Percentiles rank a stretch among this genome's conserved stretches.
Evolutionary conservation across 352 stramenopile species (phyloP).

Genomic region (Globisporangium abappressorium): DNA sequence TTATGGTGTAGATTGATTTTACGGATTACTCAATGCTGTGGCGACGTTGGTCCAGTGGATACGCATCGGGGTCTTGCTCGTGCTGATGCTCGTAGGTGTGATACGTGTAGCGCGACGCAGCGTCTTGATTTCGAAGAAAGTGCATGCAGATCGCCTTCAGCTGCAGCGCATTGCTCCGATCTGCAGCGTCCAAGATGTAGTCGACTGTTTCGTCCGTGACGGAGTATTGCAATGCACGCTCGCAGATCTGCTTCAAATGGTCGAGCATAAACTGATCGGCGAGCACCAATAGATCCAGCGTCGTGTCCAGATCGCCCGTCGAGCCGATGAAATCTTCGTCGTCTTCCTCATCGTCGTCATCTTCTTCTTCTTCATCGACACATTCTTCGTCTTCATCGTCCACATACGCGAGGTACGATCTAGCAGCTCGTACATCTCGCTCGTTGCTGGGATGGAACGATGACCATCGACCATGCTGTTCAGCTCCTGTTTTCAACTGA

Average conservation of each 20-base stretch:
- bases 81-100: conserved; percentile 14
- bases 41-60: conserved; percentile 10
- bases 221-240: conserved; percentile 79
- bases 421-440: conserved; percentile 10
- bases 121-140: conserved; percentile 85
- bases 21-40: conserved; percentile 15
- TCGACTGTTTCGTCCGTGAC: conserved; percentile 84
- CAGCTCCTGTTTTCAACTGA: not conserved
- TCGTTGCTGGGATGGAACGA: conserved; percentile 18
- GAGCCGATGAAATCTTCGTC: conserved; percentile 15
- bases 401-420: conserved; percentile 13
- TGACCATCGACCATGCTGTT: conserved; percentile 23
- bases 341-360: conserved; percentile 10
- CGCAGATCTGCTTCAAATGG: conserved; percentile 95
- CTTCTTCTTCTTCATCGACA: not conserved
- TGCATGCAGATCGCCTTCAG: conserved; percentile 91
- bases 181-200: conserved; percentile 85
- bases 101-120: conserved; percentile 1
- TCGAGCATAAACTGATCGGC: conserved; percentile 97
- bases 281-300: conserved; percentile 89
- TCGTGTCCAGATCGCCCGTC: conserved; percentile 57
- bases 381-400: conserved; percentile 17
- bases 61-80: conserved; percentile 7
- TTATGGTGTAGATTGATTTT: not conserved
- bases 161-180: conserved; percentile 90